Conservation (phyloP, 306 rosid genomes). For the Lathyrus aphaca region DNA sequence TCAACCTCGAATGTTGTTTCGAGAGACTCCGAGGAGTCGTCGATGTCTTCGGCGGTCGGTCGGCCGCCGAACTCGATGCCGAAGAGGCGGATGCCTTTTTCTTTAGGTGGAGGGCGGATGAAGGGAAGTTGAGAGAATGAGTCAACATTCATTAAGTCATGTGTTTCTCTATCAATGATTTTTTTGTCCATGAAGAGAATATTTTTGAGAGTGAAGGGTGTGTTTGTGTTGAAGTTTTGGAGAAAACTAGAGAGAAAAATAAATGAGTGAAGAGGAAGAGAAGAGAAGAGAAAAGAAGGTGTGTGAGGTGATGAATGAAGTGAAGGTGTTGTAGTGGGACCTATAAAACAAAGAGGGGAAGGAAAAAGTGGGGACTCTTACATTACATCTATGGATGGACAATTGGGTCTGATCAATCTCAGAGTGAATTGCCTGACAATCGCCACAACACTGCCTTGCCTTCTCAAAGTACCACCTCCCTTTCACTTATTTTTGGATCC, state of each 20-base stretch:
- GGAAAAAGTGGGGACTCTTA: neutral
- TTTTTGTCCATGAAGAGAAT: constrained; percentile 72
- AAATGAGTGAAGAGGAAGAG: neutral
- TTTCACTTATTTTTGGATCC: constrained; percentile 10
- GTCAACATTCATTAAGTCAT: constrained; percentile 91
- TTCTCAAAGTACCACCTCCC: constrained; percentile 24
- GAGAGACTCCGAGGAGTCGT: constrained; percentile 28
- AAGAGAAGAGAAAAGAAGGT: neutral
- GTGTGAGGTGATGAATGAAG: neutral
- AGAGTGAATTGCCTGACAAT: constrained; percentile 27
- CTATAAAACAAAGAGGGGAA: neutral
- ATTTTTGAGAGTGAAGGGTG: neutral
- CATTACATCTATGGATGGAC: constrained; percentile 13
- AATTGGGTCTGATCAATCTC: constrained; percentile 26
- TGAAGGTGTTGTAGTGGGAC: constrained; percentile 9
- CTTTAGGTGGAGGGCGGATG: constrained; percentile 79
- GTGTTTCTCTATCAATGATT: constrained; percentile 67
- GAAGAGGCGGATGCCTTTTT: constrained; percentile 73
- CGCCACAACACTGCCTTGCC: constrained; percentile 23
- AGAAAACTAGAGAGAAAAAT: neutral
- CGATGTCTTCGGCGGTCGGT: constrained; percentile 15
- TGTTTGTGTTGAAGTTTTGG: neutral
- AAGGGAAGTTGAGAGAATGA: constrained; percentile 97
- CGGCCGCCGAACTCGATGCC: constrained; percentile 67
- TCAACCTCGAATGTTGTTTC: constrained; percentile 37